phyloP scores from a whole-genome alignment of 2,329 filamentous ascomycete species.

The Xylariaceae sp. region DNA sequence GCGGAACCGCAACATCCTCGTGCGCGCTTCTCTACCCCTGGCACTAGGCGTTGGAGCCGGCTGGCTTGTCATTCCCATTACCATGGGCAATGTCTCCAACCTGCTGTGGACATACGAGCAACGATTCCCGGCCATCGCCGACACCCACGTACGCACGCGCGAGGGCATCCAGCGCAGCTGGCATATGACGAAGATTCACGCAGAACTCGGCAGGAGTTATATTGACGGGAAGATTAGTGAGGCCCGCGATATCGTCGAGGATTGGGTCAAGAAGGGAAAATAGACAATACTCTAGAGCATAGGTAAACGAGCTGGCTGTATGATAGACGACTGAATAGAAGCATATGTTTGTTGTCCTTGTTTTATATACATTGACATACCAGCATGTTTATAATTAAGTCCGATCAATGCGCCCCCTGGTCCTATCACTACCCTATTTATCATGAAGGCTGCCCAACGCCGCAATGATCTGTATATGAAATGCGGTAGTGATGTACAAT shows the following conservation, averaged over 20 bases:
- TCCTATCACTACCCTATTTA: neutral
- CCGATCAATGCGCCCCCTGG: neutral
- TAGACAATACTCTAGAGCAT: constrained; percentile 36
- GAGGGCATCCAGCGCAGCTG: constrained; percentile 65
- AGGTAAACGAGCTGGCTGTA: constrained; percentile 23
- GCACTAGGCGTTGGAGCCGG: constrained; percentile 78
- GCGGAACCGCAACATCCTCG: constrained; percentile 78
- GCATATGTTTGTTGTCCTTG: constrained; percentile 16
- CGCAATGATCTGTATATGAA: neutral
- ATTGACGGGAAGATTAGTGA: constrained; percentile 77
- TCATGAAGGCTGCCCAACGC: neutral
- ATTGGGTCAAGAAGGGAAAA: constrained; percentile 88
- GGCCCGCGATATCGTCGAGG: constrained; percentile 73
- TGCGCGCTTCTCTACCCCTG: constrained; percentile 72
- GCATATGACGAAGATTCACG: constrained; percentile 71
- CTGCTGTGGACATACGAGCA: constrained; percentile 92
- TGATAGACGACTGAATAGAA: constrained; percentile 31
- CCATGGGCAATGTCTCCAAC: constrained; percentile 82
- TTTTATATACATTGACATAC: constrained; percentile 3
- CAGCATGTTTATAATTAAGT: neutral
- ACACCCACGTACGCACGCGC: constrained; percentile 71
- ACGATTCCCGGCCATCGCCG: constrained; percentile 74
- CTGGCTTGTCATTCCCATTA: constrained; percentile 81
- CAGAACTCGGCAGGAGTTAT: constrained; percentile 63
- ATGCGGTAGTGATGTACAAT: neutral